Evolutionary conservation across 805 yeast species (phyloP).

Genomic region (Nakazawaea populi): DNA sequence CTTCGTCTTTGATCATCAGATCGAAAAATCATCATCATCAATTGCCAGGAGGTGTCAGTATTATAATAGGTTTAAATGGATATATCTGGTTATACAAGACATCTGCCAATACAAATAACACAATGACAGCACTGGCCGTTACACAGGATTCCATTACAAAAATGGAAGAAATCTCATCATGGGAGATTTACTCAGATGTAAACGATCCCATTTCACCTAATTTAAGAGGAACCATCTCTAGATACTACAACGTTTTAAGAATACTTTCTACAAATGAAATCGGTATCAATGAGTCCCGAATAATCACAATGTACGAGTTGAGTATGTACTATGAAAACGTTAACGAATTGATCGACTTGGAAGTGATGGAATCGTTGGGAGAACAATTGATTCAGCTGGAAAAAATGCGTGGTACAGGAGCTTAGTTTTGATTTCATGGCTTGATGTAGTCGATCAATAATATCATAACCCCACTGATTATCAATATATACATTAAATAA

Average conservation of each 20-base stretch:
- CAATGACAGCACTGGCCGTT: constrained; percentile 19
- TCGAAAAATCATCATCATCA: constrained; percentile 83
- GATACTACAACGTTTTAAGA: constrained; percentile 79
- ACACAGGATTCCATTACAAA: constrained; percentile 61
- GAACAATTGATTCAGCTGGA: constrained; percentile 65
- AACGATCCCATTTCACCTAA: constrained; percentile 67
- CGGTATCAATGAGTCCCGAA: constrained; percentile 78
- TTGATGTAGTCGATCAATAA: constrained; percentile 7
- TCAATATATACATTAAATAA: constrained; percentile 6
- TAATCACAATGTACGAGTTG: constrained; percentile 82
- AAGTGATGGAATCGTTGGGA: constrained; percentile 68
- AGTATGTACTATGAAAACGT: constrained; percentile 70
- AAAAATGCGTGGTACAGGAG: constrained; percentile 60
- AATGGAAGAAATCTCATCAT: constrained; percentile 79
- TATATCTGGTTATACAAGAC: constrained; percentile 87
- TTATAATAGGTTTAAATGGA: constrained; percentile 92
- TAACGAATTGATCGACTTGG: constrained; percentile 68
- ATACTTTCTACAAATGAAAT: constrained; percentile 81
- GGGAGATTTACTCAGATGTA: constrained; percentile 91
- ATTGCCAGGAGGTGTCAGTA: constrained; percentile 90
- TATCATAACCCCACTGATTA: constrained; percentile 2
- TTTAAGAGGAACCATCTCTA: constrained; percentile 66
- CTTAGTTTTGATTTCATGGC: background rate
- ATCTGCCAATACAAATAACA: constrained; percentile 15
- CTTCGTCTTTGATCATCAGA: constrained; percentile 75